Conservation (phyloP, 306 rosid species). For the Vigna reflexopilosa region DNA sequence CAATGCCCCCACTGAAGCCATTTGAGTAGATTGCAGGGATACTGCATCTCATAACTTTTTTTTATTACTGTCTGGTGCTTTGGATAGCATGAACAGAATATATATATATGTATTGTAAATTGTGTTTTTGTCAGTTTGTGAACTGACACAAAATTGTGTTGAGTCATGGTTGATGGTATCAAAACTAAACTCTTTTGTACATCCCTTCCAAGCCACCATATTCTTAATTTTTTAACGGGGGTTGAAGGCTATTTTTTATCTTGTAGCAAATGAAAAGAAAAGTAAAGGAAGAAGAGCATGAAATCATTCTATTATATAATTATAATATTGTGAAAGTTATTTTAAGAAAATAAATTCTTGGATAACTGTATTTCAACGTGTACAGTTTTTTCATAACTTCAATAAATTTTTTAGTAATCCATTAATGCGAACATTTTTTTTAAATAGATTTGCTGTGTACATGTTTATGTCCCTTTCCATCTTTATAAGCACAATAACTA, state of each 20-base stretch:
- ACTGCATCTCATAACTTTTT: conserved; percentile 27
- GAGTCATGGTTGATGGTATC: conserved; percentile 23
- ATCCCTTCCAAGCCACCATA: conserved; percentile 10
- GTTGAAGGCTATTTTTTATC: conserved; percentile 12
- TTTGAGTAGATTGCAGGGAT: conserved; percentile 48
- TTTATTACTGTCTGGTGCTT: conserved; percentile 24
- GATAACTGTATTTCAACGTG: too few relatives aligned
- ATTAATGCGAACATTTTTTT: too few relatives aligned
- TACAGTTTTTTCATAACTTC: too few relatives aligned
- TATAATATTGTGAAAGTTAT: too few relatives aligned
- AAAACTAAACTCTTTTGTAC: conserved; percentile 7
- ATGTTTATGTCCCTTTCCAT: too few relatives aligned
- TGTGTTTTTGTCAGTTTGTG: conserved; percentile 24
- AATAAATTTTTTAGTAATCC: too few relatives aligned
- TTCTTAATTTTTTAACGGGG: neutral
- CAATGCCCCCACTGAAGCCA: conserved; percentile 42
- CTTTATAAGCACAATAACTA: too few relatives aligned
- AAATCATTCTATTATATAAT: too few relatives aligned
- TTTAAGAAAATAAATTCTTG: too few relatives aligned
- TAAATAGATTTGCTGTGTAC: too few relatives aligned
- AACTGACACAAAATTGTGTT: conserved; percentile 30
- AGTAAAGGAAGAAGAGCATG: too few relatives aligned
- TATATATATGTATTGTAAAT: conserved; percentile 17
- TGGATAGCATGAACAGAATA: conserved; percentile 33
- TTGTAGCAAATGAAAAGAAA: neutral